Evolutionary conservation across 2,329 filamentous ascomycete species (phyloP), one percentile per base, ranked within the genome.

Genomic region (Tolypocladium guangdongense): DNA sequence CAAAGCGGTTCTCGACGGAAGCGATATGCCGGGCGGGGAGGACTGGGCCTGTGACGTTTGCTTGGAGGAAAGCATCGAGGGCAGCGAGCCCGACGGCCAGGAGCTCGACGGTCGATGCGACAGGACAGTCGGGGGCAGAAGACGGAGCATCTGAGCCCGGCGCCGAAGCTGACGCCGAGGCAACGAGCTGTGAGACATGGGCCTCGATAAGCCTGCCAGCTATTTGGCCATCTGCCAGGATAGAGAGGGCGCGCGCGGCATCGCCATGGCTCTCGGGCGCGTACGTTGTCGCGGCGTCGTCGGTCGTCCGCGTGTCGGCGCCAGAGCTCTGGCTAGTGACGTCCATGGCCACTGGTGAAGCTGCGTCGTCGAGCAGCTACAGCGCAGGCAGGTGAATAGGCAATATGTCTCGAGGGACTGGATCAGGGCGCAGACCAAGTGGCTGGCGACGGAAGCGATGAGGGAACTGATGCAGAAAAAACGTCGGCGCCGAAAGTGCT

Each of bases 11-110:
- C 35, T 71, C 66, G n/a, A 77, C 53, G 3, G 61, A 51, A 35
- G 55, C 43, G 43, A 59, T 51, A 39, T 60, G 54, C 12, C 56
- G 48, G 18, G 53, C 57, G 0, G 68, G 60, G n/a, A 95, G 73
- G 0, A 90, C 85, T 1, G 91, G 91, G 0, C 91, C 91, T 4
- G 91, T 96, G 52, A 95, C 87, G 65, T 90, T 96, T 1, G 83
- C 83, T 67, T 96, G 91, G 18, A 96, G 70, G 65, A 96, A 96
- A 12, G 85, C 81, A 63, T 89, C 80, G 12, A 96, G 76, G 2
- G 69, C 65, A 41, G 69, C 69, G 8, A 69, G 51, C 7, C 63
- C 68, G 30, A 71, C 60, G 16, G 62, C 57, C 1, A 69, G 57
- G 12, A 60, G 54, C 20, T 60, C 57, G 12, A 57, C 51, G 20